Base-by-base conservation (phyloP, 2,329 filamentous ascomycete species). In the Orbilia ellipsospora region DNA sequence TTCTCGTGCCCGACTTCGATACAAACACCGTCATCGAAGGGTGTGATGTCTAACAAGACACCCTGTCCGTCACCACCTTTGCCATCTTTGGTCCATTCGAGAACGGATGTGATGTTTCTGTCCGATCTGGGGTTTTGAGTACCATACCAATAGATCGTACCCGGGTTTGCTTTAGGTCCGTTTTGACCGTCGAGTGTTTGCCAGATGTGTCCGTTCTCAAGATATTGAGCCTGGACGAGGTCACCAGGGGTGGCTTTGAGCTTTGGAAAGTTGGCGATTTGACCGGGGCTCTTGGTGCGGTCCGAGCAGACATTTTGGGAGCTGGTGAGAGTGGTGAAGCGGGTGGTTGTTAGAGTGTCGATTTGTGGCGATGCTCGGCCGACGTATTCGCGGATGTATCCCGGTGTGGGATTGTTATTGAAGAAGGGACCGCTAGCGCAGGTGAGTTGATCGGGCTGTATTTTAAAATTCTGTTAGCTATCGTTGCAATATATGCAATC, bases 21-120 rank as follows among this genome's bases (percentile, higher is more conserved):
- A 85, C 95, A 99, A 80, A 92, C 90, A 26, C 91, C 91, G 80
- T 99, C 95, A 80, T 98, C 95, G 81, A 89, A 99, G 84, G 91
- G 89, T 79, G 92, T 89, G 1, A 63, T 67, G 0, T 88, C 90
- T 44, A 98, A 84, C 12, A 98, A 88, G 50, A 85, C 85, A 36
- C 95, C 95, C 48, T 90, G 88, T 57, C 87, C 86, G 81, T 97
- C 90, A 20, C 94, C 94, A 18, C 94, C 93, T 4, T 87, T 90
- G 75, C 94, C 94, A 68, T 92, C 89, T 16, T 85, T 82, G 55
- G 89, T 97, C 95, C 95, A 98, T n/a, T 68, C 4, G 2, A 70
- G 20, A 12, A 79, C 64, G 16, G 77, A 67, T 10, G 57, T 66
- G 68, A 79, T 69, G 13, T 55, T 75, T 15, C 78, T 68, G n/a